Conservation (phyloP, 257 asterid species). For the Gentiana dahurica region DNA sequence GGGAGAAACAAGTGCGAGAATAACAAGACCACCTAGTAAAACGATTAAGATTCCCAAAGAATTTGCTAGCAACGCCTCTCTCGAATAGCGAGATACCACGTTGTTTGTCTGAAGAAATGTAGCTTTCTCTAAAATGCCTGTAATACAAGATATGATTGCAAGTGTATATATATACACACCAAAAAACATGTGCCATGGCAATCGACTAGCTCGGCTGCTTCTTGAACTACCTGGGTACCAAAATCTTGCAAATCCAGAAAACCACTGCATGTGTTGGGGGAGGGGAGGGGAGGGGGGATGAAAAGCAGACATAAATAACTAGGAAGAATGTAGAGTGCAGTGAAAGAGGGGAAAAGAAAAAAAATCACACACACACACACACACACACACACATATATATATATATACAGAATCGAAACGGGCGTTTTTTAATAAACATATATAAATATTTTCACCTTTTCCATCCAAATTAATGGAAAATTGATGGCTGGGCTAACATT, state of each 20-base stretch:
- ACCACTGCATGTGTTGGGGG: conserved; percentile 34
- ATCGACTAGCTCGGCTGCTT: conserved; percentile 39
- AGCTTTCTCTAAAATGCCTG: conserved; percentile 76
- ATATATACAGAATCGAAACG: too few species aligned
- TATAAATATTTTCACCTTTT: too few species aligned
- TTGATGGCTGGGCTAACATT: too few species aligned
- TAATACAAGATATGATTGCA: conserved; percentile 50
- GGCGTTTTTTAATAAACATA: too few species aligned
- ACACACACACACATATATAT: too few species aligned
- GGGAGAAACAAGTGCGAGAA: conserved; percentile 18
- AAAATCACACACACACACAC: conserved; percentile 3
- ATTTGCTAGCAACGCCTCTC: conserved; percentile 62
- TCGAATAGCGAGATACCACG: conserved; percentile 59
- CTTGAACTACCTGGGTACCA: conserved; percentile 89
- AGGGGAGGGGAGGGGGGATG: too few species aligned
- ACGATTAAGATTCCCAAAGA: conserved; percentile 50
- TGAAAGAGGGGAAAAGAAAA: neutral
- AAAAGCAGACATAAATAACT: neutral
- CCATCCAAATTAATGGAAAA: too few species aligned
- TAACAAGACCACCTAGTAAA: conserved; percentile 63
- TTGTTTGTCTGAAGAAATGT: conserved; percentile 61
- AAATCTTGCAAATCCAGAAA: conserved; percentile 51
- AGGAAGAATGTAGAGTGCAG: neutral
- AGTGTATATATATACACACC: conserved; percentile 60
- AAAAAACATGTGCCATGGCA: conserved; percentile 62